Base-by-base conservation (phyloP, 2,329 filamentous ascomycete species). In the Cryphonectria carpinicola region DNA sequence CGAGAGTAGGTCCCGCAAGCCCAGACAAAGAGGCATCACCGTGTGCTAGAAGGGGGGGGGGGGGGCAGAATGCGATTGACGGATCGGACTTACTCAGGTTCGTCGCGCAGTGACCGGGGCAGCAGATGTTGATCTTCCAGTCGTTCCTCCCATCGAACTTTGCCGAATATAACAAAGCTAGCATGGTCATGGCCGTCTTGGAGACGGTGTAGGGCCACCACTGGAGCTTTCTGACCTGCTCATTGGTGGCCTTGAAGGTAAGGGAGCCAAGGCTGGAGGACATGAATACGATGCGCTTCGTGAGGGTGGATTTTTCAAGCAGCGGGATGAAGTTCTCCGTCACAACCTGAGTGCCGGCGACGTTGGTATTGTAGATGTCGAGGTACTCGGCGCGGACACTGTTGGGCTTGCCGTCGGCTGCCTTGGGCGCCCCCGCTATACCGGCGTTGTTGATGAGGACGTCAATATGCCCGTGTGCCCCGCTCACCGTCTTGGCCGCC, bases 401-500 rank as follows among this genome's bases (percentile, higher is more conserved):
- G 25, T 66, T 52, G 56, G 71, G 62, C 66, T 58, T 68, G 39
- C 69, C 71, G n/a, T 72, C 66, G 46, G 71, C 68, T 35, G 68
- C 58, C 13, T 64, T 61, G 7, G 63, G 65, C 13, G 56, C 54
- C 6, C 61, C 49, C 39, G 70, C n/a, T 62, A 77, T 74, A 52
- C 72, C 77, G 28, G 77, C 79, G 60, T 79, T 80, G 75, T 80
- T 79, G 73, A 79, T 70, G 46, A 80, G 76, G 8, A 79, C 79
- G 66, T 79, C 78, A 13, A 79, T 74, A 25, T 75, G 79, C 22
- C 81, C 81, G 74, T 81, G 75, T 17, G 74, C 75, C 11, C 68
- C 64, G 4, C 71, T 68, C n/a, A 79, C 78, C 1, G 72, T 68
- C 5, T 75, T 69, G 10, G 78, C 81, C 8, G 82, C 82, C 4